These are phyloP conservation scores for Nasturtium officinale DNA, from an alignment of 345 rosid species.

Conservation along the genomic window DNA sequence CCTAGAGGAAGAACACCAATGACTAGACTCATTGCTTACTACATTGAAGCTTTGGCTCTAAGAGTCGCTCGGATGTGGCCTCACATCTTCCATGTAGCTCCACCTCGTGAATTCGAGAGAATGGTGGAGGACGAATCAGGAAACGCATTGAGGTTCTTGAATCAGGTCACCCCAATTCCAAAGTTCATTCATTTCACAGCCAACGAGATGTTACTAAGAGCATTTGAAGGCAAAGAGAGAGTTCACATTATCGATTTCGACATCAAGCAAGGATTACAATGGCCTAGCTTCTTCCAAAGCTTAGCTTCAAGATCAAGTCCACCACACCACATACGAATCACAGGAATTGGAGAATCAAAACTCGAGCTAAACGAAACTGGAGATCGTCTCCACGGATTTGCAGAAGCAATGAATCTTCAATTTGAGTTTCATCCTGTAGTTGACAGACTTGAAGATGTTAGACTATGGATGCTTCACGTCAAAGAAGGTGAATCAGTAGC, in stretches of 20 bases:
- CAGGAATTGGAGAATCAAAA: slow-evolving; percentile 93
- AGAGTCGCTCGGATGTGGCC: slow-evolving; percentile 90
- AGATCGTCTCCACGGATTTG: slow-evolving; percentile 78
- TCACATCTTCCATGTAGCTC: slow-evolving; percentile 71
- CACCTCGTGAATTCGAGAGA: slow-evolving; percentile 84
- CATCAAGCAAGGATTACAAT: slow-evolving; percentile 96
- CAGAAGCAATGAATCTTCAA: slow-evolving; percentile 76
- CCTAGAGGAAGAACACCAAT: slow-evolving; percentile 67
- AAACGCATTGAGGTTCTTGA: slow-evolving; percentile 77
- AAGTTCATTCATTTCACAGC: slow-evolving; percentile 90
- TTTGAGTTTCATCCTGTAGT: slow-evolving; percentile 97
- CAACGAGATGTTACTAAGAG: slow-evolving; percentile 86
- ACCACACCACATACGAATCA: slow-evolving; percentile 83
- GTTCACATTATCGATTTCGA: slow-evolving; percentile 93
- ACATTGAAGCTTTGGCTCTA: slow-evolving; percentile 81
- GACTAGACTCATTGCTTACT: slow-evolving; percentile 75
- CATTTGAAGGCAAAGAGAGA: slow-evolving; percentile 90
- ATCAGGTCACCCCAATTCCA: slow-evolving; percentile 88
- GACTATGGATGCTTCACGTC: slow-evolving; percentile 99
- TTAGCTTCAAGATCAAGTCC: slow-evolving; percentile 78
- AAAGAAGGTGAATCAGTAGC: slow-evolving; percentile 87
- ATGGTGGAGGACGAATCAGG: slow-evolving; percentile 73
- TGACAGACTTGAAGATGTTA: slow-evolving; percentile 92
- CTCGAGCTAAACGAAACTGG: slow-evolving; percentile 91
- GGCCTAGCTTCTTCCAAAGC: slow-evolving; percentile 96